Evolutionary conservation across 768 basidiomycete genomes (phyloP), one percentile per base, ranked within the genome.

Genomic region (Solioccasus polychromus): DNA sequence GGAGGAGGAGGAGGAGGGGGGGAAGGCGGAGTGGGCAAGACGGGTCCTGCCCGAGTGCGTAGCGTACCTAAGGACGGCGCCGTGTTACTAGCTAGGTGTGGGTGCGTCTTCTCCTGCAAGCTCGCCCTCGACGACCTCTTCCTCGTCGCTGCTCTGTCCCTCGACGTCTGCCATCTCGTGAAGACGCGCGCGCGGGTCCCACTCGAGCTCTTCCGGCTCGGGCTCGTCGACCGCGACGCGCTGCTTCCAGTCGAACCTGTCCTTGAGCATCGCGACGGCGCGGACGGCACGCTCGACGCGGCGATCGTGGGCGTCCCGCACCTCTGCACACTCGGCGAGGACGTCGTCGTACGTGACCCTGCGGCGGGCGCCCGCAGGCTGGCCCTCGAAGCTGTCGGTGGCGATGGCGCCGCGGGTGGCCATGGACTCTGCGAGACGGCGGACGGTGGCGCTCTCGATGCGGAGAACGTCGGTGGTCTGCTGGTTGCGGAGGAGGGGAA

Each of bases 211-310:
- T 53, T 88, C 85, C 3, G 85, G 85, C 62, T 89, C 87, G 51
- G 86, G 87, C 12, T 80, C 78, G 56, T 84, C 82, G 11, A 89
- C 87, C 49, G 79, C 81, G 18, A 91, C 84, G n/a, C 89, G 73
- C 53, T 81, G 78, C 61, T 82, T 83, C 85, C 88, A 89, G 37
- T 91, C 87, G 60, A 83, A 91, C 63, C 80, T 85, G 45, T 92
- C 89, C 47, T 77, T 69, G 8, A 92, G 68, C 77, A 92, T 83
- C 30, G 72, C 73, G 9, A 92, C 88, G 0, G 90, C 89, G 34
- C 83, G 72, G n/a, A 85, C 75, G 0, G 88, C 89, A 10, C 89
- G 74, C 48, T 89, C 87, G 3, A 85, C 84, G 5, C 88, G 76
- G 36, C 69, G 71, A 63, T 92, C 89, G 53, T 92, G 89, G 19